Conservation (phyloP, 495 filamentous ascomycete genomes). For the Sabuloglossum arenarium region DNA sequence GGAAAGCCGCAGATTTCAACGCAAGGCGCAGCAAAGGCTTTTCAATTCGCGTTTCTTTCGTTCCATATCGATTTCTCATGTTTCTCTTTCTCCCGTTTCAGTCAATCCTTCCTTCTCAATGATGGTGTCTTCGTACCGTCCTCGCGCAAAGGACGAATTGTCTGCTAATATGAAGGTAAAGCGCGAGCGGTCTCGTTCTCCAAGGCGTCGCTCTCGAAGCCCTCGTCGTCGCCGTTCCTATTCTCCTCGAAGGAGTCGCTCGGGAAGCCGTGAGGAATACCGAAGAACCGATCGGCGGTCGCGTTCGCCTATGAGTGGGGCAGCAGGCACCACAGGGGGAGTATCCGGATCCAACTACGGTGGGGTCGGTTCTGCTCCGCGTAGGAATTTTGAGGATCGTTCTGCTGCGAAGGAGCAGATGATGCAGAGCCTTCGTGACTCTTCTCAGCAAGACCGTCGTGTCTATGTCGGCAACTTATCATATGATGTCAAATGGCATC, state of each 20-base stretch:
- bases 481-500: slow-evolving; percentile 99
- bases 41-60: background rate
- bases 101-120: background rate
- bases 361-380: slow-evolving; percentile 30
- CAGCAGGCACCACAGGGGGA: slow-evolving; percentile 46
- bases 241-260: slow-evolving; percentile 68
- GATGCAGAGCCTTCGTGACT: slow-evolving; percentile 83
- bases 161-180: slow-evolving; percentile 14
- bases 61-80: background rate
- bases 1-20: background rate
- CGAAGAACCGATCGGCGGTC: slow-evolving; percentile 61
- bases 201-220: slow-evolving; percentile 69
- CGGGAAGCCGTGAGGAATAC: slow-evolving; percentile 76
- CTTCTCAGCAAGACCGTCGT: slow-evolving; percentile 92
- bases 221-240: slow-evolving; percentile 72
- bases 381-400: slow-evolving; percentile 66
- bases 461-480: slow-evolving; percentile 98
- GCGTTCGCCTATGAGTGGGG: slow-evolving; percentile 69
- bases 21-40: background rate
- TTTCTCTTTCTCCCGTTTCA: background rate
- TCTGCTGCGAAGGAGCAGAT: slow-evolving; percentile 74
- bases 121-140: too few species aligned
- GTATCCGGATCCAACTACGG: slow-evolving; percentile 37
- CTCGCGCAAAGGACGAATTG: too few species aligned
- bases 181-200: slow-evolving; percentile 91